Conservation (phyloP, 2,329 filamentous ascomycete species). For the Neospermospora avenae region DNA sequence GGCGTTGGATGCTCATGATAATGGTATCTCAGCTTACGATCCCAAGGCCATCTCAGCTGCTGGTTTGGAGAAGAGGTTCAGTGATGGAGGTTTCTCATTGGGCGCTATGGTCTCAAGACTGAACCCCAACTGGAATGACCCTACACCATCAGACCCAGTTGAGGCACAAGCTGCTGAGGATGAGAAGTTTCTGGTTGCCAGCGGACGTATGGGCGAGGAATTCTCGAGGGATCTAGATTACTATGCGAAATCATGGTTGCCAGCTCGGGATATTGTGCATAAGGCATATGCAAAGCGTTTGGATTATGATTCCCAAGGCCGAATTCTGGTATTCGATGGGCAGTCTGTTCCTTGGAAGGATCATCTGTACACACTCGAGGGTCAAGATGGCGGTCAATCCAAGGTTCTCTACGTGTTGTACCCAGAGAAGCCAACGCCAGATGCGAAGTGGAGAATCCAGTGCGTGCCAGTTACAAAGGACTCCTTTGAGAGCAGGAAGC, state of each 20-base stretch:
- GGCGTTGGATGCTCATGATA: conserved; percentile 96
- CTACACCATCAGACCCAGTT: conserved; percentile 47
- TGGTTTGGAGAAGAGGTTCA: conserved; percentile 78
- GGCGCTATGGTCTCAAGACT: conserved; percentile 77
- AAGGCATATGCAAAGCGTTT: conserved; percentile 68
- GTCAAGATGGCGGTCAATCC: conserved; percentile 48
- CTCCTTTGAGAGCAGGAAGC: conserved; percentile 89
- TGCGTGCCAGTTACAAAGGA: conserved; percentile 80
- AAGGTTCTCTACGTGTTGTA: conserved; percentile 86
- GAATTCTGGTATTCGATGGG: conserved; percentile 74
- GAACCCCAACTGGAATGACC: conserved; percentile 80
- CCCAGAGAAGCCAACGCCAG: conserved; percentile 72
- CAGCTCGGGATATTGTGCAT: conserved; percentile 76
- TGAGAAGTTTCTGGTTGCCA: conserved; percentile 72
- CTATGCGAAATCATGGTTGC: conserved; percentile 76
- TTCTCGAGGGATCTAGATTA: conserved; percentile 80
- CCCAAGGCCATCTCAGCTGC: conserved; percentile 64
- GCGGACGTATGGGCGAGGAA: conserved; percentile 80
- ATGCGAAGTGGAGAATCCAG: conserved; percentile 89
- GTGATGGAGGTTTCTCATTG: conserved; percentile 77
- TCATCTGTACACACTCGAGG: conserved; percentile 86
- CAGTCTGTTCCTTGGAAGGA: conserved; percentile 93
- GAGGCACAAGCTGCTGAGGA: conserved; percentile 75
- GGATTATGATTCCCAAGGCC: conserved; percentile 68
- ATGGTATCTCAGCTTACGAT: conserved; percentile 84